A percentile compares a stretch with the other conserved stretches of the same genome.
Conservation (phyloP, 805 yeast species). For the Yarrowia hollandica region DNA sequence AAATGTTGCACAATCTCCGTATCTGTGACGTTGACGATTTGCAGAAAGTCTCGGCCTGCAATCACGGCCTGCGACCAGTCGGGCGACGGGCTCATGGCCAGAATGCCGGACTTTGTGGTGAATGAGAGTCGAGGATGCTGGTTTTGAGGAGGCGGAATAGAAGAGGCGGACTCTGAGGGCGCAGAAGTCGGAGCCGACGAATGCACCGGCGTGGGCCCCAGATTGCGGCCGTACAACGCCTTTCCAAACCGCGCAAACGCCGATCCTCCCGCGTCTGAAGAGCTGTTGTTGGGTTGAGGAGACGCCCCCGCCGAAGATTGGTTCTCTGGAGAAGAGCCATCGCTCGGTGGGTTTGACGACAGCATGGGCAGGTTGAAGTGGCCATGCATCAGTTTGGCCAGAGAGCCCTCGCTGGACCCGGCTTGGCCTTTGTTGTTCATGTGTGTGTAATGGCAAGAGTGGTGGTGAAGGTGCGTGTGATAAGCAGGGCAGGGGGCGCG, state of each 20-base stretch:
- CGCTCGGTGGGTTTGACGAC: conserved; percentile 18
- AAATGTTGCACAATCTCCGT: conserved; percentile 8
- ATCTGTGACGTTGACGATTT: conserved; percentile 22
- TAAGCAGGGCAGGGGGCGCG: no score
- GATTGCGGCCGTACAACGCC: conserved; percentile 33
- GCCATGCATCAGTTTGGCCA: conserved; percentile 20
- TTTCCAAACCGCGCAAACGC: conserved; percentile 36
- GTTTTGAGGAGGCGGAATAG: neutral
- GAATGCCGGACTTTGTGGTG: conserved; percentile 35
- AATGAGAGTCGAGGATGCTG: neutral
- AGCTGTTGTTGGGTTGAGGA: conserved; percentile 7
- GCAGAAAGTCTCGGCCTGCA: conserved; percentile 37
- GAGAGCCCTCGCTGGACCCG: conserved; percentile 14
- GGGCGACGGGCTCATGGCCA: conserved; percentile 39
- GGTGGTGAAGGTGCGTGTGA: neutral
- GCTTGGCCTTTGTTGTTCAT: conserved; percentile 22
- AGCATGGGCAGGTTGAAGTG: conserved; percentile 23
- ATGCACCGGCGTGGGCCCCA: neutral
- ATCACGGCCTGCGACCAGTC: conserved; percentile 36
- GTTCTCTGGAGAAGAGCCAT: conserved; percentile 25
- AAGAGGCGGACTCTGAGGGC: no score
- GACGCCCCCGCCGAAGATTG: neutral
- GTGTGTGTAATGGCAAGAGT: neutral
- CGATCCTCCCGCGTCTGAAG: conserved; percentile 13
- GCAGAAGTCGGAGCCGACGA: conserved; percentile 5